Base-by-base conservation (phyloP, 176 grass and related monocot species). In the Canna indica region DNA sequence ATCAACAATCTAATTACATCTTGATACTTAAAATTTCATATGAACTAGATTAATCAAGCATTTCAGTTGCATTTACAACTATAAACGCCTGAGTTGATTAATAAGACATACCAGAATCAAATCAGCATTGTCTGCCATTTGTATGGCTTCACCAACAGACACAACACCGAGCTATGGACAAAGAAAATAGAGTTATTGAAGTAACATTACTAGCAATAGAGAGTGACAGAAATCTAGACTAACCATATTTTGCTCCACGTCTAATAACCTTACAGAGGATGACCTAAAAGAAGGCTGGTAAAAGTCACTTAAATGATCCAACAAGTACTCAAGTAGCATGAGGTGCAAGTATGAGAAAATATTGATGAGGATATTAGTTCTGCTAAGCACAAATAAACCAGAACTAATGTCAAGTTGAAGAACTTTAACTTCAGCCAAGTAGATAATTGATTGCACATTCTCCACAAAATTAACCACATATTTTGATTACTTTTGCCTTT, bases 191-290 rank as follows among this genome's bases (percentile, higher is more conserved):
- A 28, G 35, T 29, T 0, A 10, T n/a, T n/a, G n/a, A n/a, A n/a
- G 75, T 16, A 48, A 70, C 24, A 73, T 57, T 27, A 39, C 52
- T 66, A 73, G 26, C 34, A 69, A 18, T 25, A 44, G 32, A 57
- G 30, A 54, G 26, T n/a, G 36, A 63, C 53, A 78, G 32, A 45
- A 68, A 66, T 45, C 34, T 28, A 73, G 70, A 26, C 52, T 88
- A 83, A 93, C 94, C 94, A 99, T 90, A 75, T 82, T 80, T 81
- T 93, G 87, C 46, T 93, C 75, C 44, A 83, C 83, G 75, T 97
- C 94, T 69, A 97, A 78, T 28, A 97, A 77, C 89, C 94, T 93
- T 60, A 97, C 86, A 15, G 89, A 90, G 0, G 89, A 80, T 57
- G 94, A 81, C 84, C 94, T 93, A 60, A 44, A 62, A 39, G 1